phyloP scores from a whole-genome alignment of 371 early-diverging fungal genomes.

The Mortierella sp. region DNA sequence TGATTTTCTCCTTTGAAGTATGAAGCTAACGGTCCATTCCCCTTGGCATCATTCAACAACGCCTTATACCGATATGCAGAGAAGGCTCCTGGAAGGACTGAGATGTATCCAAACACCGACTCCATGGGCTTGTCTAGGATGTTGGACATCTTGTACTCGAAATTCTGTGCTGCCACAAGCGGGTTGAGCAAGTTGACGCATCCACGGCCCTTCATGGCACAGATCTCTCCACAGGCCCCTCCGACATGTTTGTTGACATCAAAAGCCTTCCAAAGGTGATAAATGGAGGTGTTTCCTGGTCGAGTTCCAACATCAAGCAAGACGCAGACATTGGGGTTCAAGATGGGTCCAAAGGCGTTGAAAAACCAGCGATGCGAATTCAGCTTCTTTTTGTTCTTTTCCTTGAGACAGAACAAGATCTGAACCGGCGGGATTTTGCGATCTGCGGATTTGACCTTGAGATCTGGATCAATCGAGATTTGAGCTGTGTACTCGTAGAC shows the following conservation, averaged over 20 bases:
- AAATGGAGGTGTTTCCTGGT: conserved; percentile 84
- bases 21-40: conserved; percentile 77
- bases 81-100: conserved; percentile 91
- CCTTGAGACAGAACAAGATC: conserved; percentile 91
- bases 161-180: conserved; percentile 93
- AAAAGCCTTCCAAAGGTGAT: conserved; percentile 93
- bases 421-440: conserved; percentile 88
- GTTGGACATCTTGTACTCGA: conserved; percentile 93
- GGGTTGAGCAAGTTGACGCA: conserved; percentile 82
- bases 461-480: conserved; percentile 73
- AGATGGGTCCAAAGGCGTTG: conserved; percentile 87
- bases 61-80: conserved; percentile 90
- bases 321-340: conserved; percentile 89
- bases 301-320: conserved; percentile 94
- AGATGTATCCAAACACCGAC: conserved; percentile 89
- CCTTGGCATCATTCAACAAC: conserved; percentile 68
- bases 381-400: conserved; percentile 89
- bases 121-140: conserved; percentile 95
- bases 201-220: conserved; percentile 83
- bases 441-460: conserved; percentile 72
- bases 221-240: conserved; percentile 97
- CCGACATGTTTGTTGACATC: conserved; percentile 87
- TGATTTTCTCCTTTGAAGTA: conserved; percentile 91
- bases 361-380: conserved; percentile 98
- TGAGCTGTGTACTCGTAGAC: conserved; percentile 95